These are phyloP conservation scores for Diplotaxis tenuifolia DNA, from an alignment of 345 rosid species.

Conservation along the genomic window DNA sequence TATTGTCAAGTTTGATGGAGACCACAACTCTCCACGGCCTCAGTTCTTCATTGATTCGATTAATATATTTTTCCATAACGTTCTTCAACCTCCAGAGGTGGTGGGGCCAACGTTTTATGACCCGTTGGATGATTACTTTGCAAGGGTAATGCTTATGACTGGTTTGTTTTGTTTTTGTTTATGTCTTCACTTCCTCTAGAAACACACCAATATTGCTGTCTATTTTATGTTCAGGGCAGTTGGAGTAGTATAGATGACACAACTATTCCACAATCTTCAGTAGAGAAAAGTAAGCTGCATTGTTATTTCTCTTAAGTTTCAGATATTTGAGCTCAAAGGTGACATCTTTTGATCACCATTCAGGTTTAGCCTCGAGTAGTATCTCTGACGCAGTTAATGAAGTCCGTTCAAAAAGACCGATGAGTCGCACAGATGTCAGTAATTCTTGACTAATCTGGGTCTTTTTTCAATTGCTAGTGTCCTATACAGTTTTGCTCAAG, in stretches of 20 bases:
- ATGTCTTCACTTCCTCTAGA: not conserved
- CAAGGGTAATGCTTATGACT: not conserved
- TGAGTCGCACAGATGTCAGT: conserved; percentile 65
- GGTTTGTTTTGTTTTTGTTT: not conserved
- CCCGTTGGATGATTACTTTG: not conserved
- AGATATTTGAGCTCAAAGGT: not conserved
- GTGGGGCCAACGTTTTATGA: not conserved
- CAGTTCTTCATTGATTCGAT: not conserved
- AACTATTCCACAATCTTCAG: not conserved
- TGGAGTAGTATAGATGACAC: not conserved
- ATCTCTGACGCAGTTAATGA: conserved; percentile 49
- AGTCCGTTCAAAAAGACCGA: conserved; percentile 76
- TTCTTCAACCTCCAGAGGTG: not conserved
- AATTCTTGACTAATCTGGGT: conserved; percentile 1
- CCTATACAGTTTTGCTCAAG: conserved; percentile 1
- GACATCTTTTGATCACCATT: not conserved
- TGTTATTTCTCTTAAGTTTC: not conserved
- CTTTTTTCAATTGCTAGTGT: not conserved
- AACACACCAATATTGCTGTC: not conserved
- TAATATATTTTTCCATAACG: not conserved
- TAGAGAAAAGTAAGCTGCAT: not conserved
- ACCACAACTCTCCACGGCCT: conserved; percentile 20
- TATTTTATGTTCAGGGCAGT: not conserved
- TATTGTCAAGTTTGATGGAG: conserved; percentile 92
- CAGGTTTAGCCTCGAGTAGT: not conserved